Percentiles rank a stretch among this genome's conserved stretches.
phyloP scores from a whole-genome alignment of 192 early-diverging fungal genomes.

The Coemansia sp. region DNA sequence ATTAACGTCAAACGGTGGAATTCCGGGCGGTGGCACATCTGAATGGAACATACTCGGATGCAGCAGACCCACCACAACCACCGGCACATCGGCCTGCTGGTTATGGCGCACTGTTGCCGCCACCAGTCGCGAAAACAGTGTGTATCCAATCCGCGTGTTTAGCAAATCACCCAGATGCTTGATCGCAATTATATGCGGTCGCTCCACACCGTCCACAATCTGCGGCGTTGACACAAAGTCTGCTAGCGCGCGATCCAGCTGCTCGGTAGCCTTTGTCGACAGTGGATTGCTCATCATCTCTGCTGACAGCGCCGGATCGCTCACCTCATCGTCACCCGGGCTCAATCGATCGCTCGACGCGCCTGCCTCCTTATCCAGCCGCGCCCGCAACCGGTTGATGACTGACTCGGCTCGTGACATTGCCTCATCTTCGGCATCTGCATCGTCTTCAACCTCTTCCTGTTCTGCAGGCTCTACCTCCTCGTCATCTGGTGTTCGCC shows the following conservation, averaged over 20 bases:
- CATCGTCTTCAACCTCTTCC: conserved; percentile 12
- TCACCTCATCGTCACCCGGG: conserved; percentile 19
- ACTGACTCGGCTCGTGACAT: conserved; percentile 11
- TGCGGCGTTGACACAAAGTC: conserved; percentile 25
- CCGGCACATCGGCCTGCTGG: conserved; percentile 1
- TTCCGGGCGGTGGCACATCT: conserved; percentile 39
- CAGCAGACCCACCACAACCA: conserved; percentile 42
- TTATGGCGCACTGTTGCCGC: conserved; percentile 22
- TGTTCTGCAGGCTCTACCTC: conserved; percentile 23
- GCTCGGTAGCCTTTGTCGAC: conserved; percentile 30
- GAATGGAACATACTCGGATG: conserved; percentile 52
- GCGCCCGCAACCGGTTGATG: conserved; percentile 17
- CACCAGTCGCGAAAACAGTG: conserved; percentile 43
- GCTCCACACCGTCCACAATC: conserved; percentile 8
- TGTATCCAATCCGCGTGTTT: conserved; percentile 54
- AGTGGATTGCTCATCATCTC: conserved; percentile 56
- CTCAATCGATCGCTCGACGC: conserved; percentile 19
- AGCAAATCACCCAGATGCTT: conserved; percentile 54
- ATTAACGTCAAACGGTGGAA: conserved; percentile 53
- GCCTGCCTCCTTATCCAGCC: conserved; percentile 15
- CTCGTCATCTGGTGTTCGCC: conserved; percentile 17
- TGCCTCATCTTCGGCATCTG: conserved; percentile 17
- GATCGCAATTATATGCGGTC: conserved; percentile 37
- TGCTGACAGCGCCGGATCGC: conserved; percentile 41
- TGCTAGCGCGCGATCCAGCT: conserved; percentile 28